Conservation (phyloP, 495 filamentous ascomycete species). For the Daldinia bambusicola region DNA sequence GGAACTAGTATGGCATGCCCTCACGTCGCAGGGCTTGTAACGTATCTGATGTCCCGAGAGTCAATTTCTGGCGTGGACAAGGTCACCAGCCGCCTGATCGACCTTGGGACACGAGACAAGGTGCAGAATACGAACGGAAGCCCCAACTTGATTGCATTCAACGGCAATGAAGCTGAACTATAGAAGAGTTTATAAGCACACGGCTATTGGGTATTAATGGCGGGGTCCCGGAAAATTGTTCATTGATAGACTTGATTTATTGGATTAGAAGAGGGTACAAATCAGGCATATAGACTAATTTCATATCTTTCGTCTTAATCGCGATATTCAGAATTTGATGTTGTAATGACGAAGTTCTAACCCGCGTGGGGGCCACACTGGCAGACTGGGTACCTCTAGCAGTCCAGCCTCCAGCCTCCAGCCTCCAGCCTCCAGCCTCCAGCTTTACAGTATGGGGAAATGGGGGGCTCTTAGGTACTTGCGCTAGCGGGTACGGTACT, state of each 20-base stretch:
- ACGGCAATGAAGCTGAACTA: slow-evolving; percentile 37
- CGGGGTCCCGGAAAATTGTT: neutral
- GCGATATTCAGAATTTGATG: neutral
- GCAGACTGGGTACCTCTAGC: too few relatives aligned
- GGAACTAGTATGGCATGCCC: slow-evolving; percentile 59
- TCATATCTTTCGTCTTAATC: neutral
- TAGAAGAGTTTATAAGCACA: slow-evolving; percentile 8
- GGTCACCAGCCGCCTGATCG: slow-evolving; percentile 15
- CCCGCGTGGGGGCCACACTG: too few relatives aligned
- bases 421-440: too few relatives aligned
- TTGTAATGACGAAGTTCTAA: neutral
- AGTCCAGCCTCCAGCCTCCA: too few relatives aligned
- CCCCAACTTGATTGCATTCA: slow-evolving; percentile 37
- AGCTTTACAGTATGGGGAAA: neutral
- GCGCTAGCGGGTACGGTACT: slow-evolving; percentile 7
- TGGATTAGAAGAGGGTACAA: neutral
- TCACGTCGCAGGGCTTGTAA: slow-evolving; percentile 54
- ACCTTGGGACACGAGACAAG: slow-evolving; percentile 28
- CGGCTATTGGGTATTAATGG: neutral
- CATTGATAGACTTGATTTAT: neutral
- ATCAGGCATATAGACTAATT: neutral
- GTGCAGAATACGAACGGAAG: slow-evolving; percentile 35
- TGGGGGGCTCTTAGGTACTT: neutral
- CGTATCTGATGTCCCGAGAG: slow-evolving; percentile 52
- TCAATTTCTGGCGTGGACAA: slow-evolving; percentile 21